Evolutionary conservation across 352 stramenopile species (phyloP), one percentile per base, ranked within the genome.

Genomic region (Pythium aquatile): DNA sequence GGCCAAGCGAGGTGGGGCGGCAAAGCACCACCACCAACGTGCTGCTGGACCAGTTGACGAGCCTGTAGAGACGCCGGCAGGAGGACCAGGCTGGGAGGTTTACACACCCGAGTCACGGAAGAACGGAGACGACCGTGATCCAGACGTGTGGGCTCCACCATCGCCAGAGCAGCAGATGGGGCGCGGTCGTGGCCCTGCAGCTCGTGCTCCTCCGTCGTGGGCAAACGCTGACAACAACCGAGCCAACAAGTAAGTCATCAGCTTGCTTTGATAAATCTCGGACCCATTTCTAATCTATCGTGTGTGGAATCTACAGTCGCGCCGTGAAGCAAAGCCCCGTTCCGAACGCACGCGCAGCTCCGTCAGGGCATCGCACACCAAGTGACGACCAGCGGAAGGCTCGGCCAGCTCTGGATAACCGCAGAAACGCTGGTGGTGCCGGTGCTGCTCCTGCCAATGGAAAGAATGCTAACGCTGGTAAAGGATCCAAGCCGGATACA

Each of bases 141-240:
- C 81, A 9, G 85, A 93, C 46, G 81, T 93, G 24, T 93, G 85
- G 85, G 81, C 77, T 9, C 78, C 81, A 14, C 85, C 83, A 16
- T 86, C 85, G 5, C 85, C 83, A 17, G 81, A 90, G 48, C 74
- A 88, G 51, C 75, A 71, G 20, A 24, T 74, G 32, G 63, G 66
- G 3, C 68, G 73, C 24, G 73, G 69, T 9, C 65, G 68, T 24
- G 46, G 17, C 30, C 39, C 28, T 39, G 55, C 11, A 11, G 53
- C 20, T 37, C 78, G 75, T 44, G 68, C 75, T 3, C 58, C 79
- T 17, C 79, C 78, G 30, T 76, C 79, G 5, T 90, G 81, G 79
- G 81, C 81, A 14, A 77, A 83, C 37, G 69, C 83, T 35, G 75
- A 83, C 63, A 79, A 76, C 59, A 67, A 66, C 32, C 64, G 60